These are phyloP conservation scores for Pythium phragmiticola DNA, from an alignment of 352 stramenopile species.

Conservation along the genomic window DNA sequence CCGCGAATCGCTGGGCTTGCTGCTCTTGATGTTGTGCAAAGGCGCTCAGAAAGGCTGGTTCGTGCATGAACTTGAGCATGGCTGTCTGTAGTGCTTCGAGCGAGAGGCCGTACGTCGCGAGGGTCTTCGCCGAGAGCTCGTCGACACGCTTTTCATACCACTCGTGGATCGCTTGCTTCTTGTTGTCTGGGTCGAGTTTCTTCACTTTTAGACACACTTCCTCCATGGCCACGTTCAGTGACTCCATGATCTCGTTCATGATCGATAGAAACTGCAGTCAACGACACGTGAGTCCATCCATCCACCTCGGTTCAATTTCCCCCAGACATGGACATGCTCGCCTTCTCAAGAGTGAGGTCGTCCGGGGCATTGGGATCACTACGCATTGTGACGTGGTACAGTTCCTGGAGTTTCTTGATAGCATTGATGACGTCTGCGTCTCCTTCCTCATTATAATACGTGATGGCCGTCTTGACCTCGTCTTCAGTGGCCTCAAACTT, in stretches of 20 bases:
- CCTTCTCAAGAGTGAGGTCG: slow-evolving; percentile 79
- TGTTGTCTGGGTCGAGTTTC: slow-evolving; percentile 86
- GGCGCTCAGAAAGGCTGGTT: slow-evolving; percentile 80
- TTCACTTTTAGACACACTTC: slow-evolving; percentile 87
- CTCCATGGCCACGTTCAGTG: slow-evolving; percentile 87
- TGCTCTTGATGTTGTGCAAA: slow-evolving; percentile 87
- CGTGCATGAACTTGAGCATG: slow-evolving; percentile 91
- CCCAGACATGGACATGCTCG: slow-evolving; percentile 12
- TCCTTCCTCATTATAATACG: slow-evolving; percentile 87
- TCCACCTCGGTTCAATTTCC: not conserved
- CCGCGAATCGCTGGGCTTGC: slow-evolving; percentile 82
- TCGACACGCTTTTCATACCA: slow-evolving; percentile 88
- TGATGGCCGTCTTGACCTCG: slow-evolving; percentile 79
- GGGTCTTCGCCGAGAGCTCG: slow-evolving; percentile 78
- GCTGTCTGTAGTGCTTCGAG: slow-evolving; percentile 82
- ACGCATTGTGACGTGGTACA: slow-evolving; percentile 86
- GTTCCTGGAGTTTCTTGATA: slow-evolving; percentile 84
- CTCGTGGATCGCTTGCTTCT: slow-evolving; percentile 88
- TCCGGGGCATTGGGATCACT: slow-evolving; percentile 77
- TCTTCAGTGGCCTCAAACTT: slow-evolving; percentile 89
- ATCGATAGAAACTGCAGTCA: slow-evolving; percentile 70
- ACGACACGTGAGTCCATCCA: not conserved
- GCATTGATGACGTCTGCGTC: slow-evolving; percentile 83
- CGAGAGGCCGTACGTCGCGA: slow-evolving; percentile 84
- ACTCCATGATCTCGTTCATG: slow-evolving; percentile 90